Percentiles rank a stretch among this genome's conserved stretches.
phyloP scores from a whole-genome alignment of 2,329 filamentous ascomycete species.

The Cordyceps sp. region DNA sequence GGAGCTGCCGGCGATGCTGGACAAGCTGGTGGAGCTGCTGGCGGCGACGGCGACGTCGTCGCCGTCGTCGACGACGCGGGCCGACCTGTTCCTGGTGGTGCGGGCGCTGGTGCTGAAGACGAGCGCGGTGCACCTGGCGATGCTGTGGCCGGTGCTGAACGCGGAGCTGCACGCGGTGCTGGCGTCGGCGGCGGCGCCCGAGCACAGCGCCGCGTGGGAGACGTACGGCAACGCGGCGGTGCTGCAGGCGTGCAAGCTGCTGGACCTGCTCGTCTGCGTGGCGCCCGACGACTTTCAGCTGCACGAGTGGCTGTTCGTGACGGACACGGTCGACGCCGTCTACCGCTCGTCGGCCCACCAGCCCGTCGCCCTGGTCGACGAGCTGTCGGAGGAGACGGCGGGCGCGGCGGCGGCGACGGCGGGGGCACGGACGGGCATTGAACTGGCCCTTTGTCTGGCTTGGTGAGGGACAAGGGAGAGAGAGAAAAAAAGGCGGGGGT shows the following conservation, averaged over 20 bases:
- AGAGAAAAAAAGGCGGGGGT: too few relatives aligned
- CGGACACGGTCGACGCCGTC: slow-evolving; percentile 90
- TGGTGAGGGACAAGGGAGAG: too few relatives aligned
- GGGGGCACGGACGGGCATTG: neutral
- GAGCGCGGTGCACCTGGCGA: slow-evolving; percentile 62
- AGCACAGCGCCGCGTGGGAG: slow-evolving; percentile 45
- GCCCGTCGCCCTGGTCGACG: slow-evolving; percentile 65
- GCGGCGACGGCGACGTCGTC: slow-evolving; percentile 74
- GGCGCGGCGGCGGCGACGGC: neutral
- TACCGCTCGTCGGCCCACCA: slow-evolving; percentile 59
- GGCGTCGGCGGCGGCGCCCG: slow-evolving; percentile 53
- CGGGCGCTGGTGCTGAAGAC: slow-evolving; percentile 68
- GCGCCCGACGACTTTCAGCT: slow-evolving; percentile 93
- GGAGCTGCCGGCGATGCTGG: slow-evolving; percentile 56
- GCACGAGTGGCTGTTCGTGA: slow-evolving; percentile 96
- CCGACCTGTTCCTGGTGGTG: slow-evolving; percentile 79
- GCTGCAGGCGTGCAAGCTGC: slow-evolving; percentile 82
- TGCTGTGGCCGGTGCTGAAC: slow-evolving; percentile 82
- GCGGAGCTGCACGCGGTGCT: slow-evolving; percentile 69
- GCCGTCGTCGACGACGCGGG: slow-evolving; percentile 74
- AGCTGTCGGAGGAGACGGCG: slow-evolving; percentile 52
- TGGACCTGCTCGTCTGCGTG: slow-evolving; percentile 74
- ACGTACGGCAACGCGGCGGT: slow-evolving; percentile 63
- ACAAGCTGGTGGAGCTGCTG: slow-evolving; percentile 76
- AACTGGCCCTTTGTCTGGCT: neutral